A percentile compares a stretch with the other conserved stretches of the same genome.
Evolutionary conservation across 2,329 filamentous ascomycete species (phyloP).

Genomic region (Botrytis medusae): DNA sequence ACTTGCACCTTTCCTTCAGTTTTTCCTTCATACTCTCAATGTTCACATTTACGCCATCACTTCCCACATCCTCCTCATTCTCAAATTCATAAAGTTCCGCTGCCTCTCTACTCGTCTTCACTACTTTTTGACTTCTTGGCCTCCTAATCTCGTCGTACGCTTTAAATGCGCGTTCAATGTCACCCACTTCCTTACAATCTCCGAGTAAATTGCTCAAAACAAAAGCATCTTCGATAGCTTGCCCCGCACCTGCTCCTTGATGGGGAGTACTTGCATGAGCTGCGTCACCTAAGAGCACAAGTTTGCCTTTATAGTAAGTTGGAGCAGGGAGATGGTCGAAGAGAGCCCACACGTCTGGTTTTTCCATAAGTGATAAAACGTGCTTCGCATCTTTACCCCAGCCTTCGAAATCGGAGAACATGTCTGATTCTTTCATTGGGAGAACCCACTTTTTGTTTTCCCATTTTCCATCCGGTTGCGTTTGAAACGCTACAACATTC

Average conservation of each 20-base stretch:
- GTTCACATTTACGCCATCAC: slow-evolving; percentile 42
- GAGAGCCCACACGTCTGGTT: slow-evolving; percentile 51
- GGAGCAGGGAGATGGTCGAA: slow-evolving; percentile 52
- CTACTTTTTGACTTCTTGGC: slow-evolving; percentile 37
- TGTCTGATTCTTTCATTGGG: slow-evolving; percentile 42
- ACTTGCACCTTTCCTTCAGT: slow-evolving; percentile 40
- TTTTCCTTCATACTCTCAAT: slow-evolving; percentile 42
- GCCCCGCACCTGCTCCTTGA: slow-evolving; percentile 55
- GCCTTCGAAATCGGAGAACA: slow-evolving; percentile 42
- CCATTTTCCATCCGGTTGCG: slow-evolving; percentile 41
- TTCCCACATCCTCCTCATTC: slow-evolving; percentile 41
- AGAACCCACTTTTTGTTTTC: slow-evolving; percentile 43
- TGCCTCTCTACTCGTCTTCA: slow-evolving; percentile 36
- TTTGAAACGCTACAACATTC: slow-evolving; percentile 48
- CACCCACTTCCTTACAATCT: slow-evolving; percentile 39
- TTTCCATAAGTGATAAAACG: slow-evolving; percentile 42
- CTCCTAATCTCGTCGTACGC: slow-evolving; percentile 52
- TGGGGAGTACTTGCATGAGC: slow-evolving; percentile 57
- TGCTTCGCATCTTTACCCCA: slow-evolving; percentile 43
- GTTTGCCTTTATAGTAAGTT: slow-evolving; percentile 45
- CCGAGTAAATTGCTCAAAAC: slow-evolving; percentile 49
- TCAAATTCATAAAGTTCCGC: slow-evolving; percentile 47
- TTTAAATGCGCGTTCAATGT: slow-evolving; percentile 49
- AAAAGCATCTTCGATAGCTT: slow-evolving; percentile 56
- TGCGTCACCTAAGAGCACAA: slow-evolving; percentile 55